Conservation (phyloP, 1,139 yeast species). For the Williopsis jadinii region DNA sequence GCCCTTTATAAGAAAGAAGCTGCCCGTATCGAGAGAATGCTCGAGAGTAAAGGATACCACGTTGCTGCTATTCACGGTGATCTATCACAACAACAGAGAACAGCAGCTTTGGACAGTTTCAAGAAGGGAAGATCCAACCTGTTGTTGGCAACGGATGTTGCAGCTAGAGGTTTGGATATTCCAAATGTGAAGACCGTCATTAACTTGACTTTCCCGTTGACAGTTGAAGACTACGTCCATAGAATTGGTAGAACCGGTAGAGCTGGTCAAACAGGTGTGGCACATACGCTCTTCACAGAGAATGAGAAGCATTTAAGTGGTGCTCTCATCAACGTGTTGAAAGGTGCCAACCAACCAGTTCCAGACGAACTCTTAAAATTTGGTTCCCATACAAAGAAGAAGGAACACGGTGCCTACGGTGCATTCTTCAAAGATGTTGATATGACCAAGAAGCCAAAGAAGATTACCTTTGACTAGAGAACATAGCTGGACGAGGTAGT, state of each 20-base stretch:
- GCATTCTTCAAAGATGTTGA: conserved; percentile 94
- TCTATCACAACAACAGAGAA: conserved; percentile 85
- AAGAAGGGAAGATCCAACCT: conserved; percentile 73
- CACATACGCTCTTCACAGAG: conserved; percentile 93
- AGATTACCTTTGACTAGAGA: conserved; percentile 51
- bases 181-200: conserved; percentile 96
- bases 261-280: conserved; percentile 93
- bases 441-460: conserved; percentile 79
- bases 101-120: conserved; percentile 78
- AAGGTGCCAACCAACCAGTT: conserved; percentile 92
- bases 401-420: conserved; percentile 93
- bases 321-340: conserved; percentile 81
- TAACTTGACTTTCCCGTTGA: conserved; percentile 93
- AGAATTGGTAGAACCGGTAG: conserved; percentile 98
- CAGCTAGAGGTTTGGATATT: conserved; percentile 97
- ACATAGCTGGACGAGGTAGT: too few species aligned
- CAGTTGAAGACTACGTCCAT: conserved; percentile 97
- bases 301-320: conserved; percentile 97
- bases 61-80: conserved; percentile 98
- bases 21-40: conserved; percentile 72
- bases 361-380: conserved; percentile 95
- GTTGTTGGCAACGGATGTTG: conserved; percentile 94
- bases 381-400: conserved; percentile 97
- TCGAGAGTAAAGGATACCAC: conserved; percentile 64
- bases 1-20: conserved; percentile 98